A percentile compares a stretch with the other conserved stretches of the same genome.
phyloP scores from a whole-genome alignment of 495 filamentous ascomycete species.

The Zalerion maritima region DNA sequence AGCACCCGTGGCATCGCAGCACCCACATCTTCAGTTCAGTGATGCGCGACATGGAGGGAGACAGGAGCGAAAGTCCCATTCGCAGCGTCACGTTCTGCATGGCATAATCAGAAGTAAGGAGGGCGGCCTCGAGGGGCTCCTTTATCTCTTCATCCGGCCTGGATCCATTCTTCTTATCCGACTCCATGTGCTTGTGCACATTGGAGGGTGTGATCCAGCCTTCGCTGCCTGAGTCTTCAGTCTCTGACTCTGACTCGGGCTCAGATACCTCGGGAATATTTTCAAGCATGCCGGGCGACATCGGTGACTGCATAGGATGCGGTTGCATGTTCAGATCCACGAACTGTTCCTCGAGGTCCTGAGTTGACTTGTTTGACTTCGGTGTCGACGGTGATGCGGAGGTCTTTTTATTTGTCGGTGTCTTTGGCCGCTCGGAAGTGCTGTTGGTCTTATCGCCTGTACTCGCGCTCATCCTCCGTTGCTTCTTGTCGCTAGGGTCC shows the following conservation, averaged over 20 bases:
- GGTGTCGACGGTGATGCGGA: too few relatives aligned
- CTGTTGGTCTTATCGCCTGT: too few relatives aligned
- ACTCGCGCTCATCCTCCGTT: constrained; percentile 14
- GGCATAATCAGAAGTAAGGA: constrained; percentile 87
- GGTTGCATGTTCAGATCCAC: too few relatives aligned
- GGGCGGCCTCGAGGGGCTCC: constrained; percentile 62
- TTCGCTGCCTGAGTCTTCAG: constrained; percentile 47
- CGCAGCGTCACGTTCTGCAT: constrained; percentile 92
- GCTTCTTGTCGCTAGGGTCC: constrained; percentile 56
- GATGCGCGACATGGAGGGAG: constrained; percentile 59
- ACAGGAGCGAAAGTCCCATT: constrained; percentile 87
- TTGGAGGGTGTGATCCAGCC: constrained; percentile 96
- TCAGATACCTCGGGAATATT: too few relatives aligned
- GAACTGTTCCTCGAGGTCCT: not conserved
- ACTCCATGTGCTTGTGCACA: constrained; percentile 66
- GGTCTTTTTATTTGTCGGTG: too few relatives aligned
- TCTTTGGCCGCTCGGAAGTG: too few relatives aligned
- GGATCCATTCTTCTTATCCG: constrained; percentile 38
- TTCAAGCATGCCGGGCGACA: too few relatives aligned
- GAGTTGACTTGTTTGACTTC: too few relatives aligned
- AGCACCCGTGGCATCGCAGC: constrained; percentile 89
- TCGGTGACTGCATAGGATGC: too few relatives aligned
- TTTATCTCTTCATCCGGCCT: constrained; percentile 30
- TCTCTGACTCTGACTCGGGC: constrained; percentile 33
- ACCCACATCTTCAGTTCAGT: constrained; percentile 71